phyloP scores from a whole-genome alignment of 2,329 filamentous ascomycete species.

The Apiospora kogelbergensis region DNA sequence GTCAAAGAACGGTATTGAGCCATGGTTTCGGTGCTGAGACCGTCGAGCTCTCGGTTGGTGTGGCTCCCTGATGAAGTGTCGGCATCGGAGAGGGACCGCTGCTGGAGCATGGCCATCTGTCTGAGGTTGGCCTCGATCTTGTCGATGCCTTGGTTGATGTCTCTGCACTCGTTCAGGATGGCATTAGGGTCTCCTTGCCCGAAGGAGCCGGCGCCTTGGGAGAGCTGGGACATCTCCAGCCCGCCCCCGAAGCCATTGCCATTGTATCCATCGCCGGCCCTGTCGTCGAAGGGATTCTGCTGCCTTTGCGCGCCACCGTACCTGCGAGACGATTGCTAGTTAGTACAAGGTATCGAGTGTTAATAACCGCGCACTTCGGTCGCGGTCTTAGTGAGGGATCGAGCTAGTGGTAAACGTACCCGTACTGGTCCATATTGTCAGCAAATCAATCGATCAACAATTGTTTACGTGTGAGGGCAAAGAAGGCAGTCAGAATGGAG shows the following conservation, averaged over 20 bases:
- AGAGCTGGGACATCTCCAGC: conserved; percentile 67
- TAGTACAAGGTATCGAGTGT: conserved; percentile 28
- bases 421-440: conserved; percentile 52
- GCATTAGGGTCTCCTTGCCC: conserved; percentile 64
- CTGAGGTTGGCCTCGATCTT: conserved; percentile 71
- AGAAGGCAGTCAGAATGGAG: conserved; percentile 22
- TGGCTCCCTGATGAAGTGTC: conserved; percentile 68
- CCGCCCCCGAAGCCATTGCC: conserved; percentile 38
- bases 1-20: conserved; percentile 76
- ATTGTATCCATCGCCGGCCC: conserved; percentile 24
- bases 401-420: conserved; percentile 45
- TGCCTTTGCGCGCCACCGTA: conserved; percentile 46
- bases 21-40: conserved; percentile 78
- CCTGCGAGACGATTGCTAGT: conserved; percentile 34
- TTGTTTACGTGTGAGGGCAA: conserved; percentile 13
- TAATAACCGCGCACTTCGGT: conserved; percentile 8
- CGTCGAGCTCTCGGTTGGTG: conserved; percentile 69
- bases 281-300: conserved; percentile 60
- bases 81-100: conserved; percentile 70
- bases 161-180: conserved; percentile 81
- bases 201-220: conserved; percentile 49
- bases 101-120: conserved; percentile 70
- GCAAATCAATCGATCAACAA: conserved; percentile 21
- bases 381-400: not conserved
- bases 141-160: conserved; percentile 76